A percentile compares a stretch with the other conserved stretches of the same genome.
Conservation (phyloP, 345 rosid genomes). For the Brassica cretica region DNA sequence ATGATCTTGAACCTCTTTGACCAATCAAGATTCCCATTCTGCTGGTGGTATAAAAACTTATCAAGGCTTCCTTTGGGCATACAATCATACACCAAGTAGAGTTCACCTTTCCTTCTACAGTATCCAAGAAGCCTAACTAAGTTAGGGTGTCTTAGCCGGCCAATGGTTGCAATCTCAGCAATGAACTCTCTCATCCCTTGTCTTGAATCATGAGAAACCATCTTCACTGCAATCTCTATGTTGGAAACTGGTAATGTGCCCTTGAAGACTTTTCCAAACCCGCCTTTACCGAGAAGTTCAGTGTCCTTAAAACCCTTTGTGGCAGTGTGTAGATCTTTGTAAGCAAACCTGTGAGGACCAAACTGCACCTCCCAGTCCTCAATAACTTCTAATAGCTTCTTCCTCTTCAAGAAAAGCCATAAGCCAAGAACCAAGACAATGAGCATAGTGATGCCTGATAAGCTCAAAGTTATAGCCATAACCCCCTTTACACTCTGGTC, state of each 20-base stretch:
- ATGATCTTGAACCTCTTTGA: conserved; percentile 46
- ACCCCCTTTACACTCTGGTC: not conserved
- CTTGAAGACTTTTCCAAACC: conserved; percentile 48
- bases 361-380: conserved; percentile 73
- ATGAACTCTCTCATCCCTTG: conserved; percentile 24
- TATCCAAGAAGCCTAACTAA: conserved; percentile 14
- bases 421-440: not conserved
- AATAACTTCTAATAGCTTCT: conserved; percentile 24
- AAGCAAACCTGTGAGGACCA: conserved; percentile 74
- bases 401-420: conserved; percentile 12
- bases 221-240: conserved; percentile 2
- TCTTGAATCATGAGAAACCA: conserved; percentile 27
- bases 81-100: conserved; percentile 58
- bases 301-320: conserved; percentile 24
- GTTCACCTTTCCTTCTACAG: conserved; percentile 18
- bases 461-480: not conserved
- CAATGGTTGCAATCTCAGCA: conserved; percentile 30
- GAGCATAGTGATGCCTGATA: not conserved
- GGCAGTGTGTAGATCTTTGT: conserved; percentile 46
- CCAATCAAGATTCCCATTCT: conserved; percentile 48
- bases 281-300: conserved; percentile 46
- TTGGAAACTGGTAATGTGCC: conserved; percentile 18
- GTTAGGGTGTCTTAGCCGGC: conserved; percentile 14
- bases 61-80: conserved; percentile 69
- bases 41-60: conserved; percentile 38